Base-by-base conservation (phyloP, 106 monocot genomes). In the Acanthochlamys bracteata region DNA sequence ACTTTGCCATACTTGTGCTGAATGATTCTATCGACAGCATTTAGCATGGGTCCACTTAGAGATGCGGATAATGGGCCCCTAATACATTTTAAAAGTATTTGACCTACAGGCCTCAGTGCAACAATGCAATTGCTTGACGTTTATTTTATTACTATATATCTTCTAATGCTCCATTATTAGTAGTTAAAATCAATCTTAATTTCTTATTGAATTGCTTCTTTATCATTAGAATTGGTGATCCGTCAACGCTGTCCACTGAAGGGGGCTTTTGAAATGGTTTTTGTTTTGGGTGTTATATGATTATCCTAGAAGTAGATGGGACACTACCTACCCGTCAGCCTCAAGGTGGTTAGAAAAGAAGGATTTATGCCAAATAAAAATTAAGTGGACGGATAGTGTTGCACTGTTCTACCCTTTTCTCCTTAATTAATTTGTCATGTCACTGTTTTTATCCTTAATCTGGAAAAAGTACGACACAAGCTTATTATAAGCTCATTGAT, bases 221-320 rank as follows among this genome's bases (percentile, higher is more conserved):
- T 33, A 33, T 33, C 6, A 33, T 33, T 33, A 33, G 33, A 9
- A 17, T 43, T 65, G 42, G 20, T 65, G 49, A 24, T 24, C 26
- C 23, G 46, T 65, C 64, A 65, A 65, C 46, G 65, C 22, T 25
- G 24, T 46, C 49, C 46, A 65, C 25, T 65, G 19, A 47, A 49
- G 45, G 63, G 64, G 64, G 64, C 49, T 65, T 7, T 17, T 45
- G 26, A 19, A 47, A 25, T 65, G 2, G 47, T 43, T 17, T 22
- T 65, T 65, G 61, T 65, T 65, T 24, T 65, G n/a, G 46, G 15
- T 0, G 6, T 23, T 12, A 17, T 65, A 24, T 65, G 65, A 22
- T 65, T 65, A 64, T 64, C 46, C 64, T 47, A 0, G 23, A 0
- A 49, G 42, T 9, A 43, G 42, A 45, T 49, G 22, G 11, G 11